Evolutionary conservation across 2,329 filamentous ascomycete species (phyloP), one percentile per base, ranked within the genome.

Genomic region (Sporothrix luriei): DNA sequence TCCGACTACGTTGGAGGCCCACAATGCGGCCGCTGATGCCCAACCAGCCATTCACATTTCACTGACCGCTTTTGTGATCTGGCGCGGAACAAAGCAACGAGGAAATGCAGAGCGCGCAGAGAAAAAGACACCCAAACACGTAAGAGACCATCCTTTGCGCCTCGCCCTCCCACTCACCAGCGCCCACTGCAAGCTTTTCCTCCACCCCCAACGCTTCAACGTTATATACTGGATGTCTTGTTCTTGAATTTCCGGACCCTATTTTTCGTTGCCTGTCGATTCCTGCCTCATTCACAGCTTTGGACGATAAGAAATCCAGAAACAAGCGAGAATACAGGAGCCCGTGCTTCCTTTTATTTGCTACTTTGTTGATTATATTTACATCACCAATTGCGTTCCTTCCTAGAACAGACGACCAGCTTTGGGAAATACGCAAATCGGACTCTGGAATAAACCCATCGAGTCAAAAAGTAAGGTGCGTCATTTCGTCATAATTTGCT

Each of bases 41-140:
- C 77, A 78, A 78, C 76, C 75, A 75, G 73, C 71, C 71, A 70
- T 69, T 72, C 70, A 72, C 69, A 71, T 73, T 74, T 74, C 73
- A 74, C 75, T 78, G 77, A 78, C 77, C 77, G 77, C 77, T 76
- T 74, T 74, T 74, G 75, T 70, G n/a, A 46, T 40, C 51, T 62
- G 3, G 57, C n/a, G 38, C 57, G 57, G 21, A 48, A 48, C 40
- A 64, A 33, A 48, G 40, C 59, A 64, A 16, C 24, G n/a, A 33
- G 24, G 43, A 64, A 49, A 14, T 43, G 61, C 24, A 64, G 59
- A 24, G 26, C 16, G 29, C 6, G 40, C 59, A 26, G 21, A 48
- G 43, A 49, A 33, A 48, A 64, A 49, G 61, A 64, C 21, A n/a
- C 24, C 4, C 14, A 33, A 29, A 48, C 48, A 48, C 38, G 38